These are phyloP conservation scores for Lipomyces chichibuensis DNA, from an alignment of 805 yeast genomes.

Conservation along the genomic window DNA sequence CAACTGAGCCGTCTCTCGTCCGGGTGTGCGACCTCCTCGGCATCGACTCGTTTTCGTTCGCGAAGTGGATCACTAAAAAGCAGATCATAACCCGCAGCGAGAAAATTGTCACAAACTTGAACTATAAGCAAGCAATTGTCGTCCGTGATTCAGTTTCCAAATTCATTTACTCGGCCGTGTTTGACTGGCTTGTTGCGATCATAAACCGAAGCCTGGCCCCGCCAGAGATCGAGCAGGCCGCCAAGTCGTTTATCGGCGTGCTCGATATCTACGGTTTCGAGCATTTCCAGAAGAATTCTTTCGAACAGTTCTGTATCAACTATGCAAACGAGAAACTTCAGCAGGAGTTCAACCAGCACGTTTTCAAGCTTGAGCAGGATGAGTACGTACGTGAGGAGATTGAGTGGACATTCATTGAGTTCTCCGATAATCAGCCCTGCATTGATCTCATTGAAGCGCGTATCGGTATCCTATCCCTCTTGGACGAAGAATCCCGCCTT, in stretches of 20 bases:
- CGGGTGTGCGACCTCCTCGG: conserved; percentile 86
- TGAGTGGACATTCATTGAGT: conserved; percentile 95
- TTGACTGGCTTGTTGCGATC: conserved; percentile 91
- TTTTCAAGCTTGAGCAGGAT: conserved; percentile 94
- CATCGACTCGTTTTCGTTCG: conserved; percentile 68
- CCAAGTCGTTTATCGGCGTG: conserved; percentile 86
- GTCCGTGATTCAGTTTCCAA: conserved; percentile 98
- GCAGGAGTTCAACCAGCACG: conserved; percentile 97
- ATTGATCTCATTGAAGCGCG: conserved; percentile 87
- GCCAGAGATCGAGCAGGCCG: conserved; percentile 61
- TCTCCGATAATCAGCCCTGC: conserved; percentile 96
- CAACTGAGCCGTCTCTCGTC: conserved; percentile 83
- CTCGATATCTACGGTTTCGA: conserved; percentile 97
- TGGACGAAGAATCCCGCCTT: conserved; percentile 93
- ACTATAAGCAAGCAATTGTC: conserved; percentile 79
- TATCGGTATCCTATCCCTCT: conserved; percentile 80
- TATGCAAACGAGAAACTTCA: conserved; percentile 96
- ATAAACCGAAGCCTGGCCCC: conserved; percentile 83
- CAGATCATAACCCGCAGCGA: conserved; percentile 92
- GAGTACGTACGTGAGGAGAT: conserved; percentile 90
- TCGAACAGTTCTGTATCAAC: conserved; percentile 96
- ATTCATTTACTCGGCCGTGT: conserved; percentile 85
- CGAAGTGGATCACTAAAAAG: conserved; percentile 90
- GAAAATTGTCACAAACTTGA: conserved; percentile 82
- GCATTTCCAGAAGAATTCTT: conserved; percentile 90